Base-by-base conservation (phyloP, 306 rosid species). In the Prunus armeniaca region DNA sequence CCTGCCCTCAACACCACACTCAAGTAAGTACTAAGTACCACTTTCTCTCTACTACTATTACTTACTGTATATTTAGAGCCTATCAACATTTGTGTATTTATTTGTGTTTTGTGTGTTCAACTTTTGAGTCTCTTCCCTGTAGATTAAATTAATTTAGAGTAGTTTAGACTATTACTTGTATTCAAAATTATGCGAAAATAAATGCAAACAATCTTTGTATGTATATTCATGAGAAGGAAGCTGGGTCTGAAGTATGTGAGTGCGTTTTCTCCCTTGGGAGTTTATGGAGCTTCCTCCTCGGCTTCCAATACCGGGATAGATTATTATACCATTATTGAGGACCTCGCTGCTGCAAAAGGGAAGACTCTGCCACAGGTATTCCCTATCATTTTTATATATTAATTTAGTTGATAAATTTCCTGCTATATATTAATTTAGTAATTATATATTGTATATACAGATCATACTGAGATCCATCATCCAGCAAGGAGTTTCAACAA, bases 401-500 rank as follows among this genome's bases (percentile, higher is more conserved):
- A n/a, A n/a, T n/a, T 55, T 34, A 55, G 61, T 55, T n/a, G 24
- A 17, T 51, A 55, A 55, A 55, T 55, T 8, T 24, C n/a, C 41
- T 34, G 41, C 41, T 34, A 34, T 34, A n/a, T 22, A 55, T 55
- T 3, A 55, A 55, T 24, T 32, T 32, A 32, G n/a, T 55, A 19
- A 10, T 4, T 58, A 1, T 58, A 34, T 34, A 34, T 34, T 34
- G 30, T 24, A 10, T 6, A 12, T 27, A 18, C 66, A 27, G n/a
- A 61, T 61, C n/a, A 52, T 52, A 71, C 75, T 71, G 32, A 71
- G 30, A 71, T 71, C 50, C 49, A 51, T 71, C 62, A 20, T 32
- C 30, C 75, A 71, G 41, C 87, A 79, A 81, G 90, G 72, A 88
- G 90, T 68, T 84, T 82, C 79, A 83, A 88, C 83, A 84, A 81